Evolutionary conservation across 2,329 filamentous ascomycete species (phyloP), one percentile per base, ranked within the genome.

Genomic region (Pseudogymnoascus sp.): DNA sequence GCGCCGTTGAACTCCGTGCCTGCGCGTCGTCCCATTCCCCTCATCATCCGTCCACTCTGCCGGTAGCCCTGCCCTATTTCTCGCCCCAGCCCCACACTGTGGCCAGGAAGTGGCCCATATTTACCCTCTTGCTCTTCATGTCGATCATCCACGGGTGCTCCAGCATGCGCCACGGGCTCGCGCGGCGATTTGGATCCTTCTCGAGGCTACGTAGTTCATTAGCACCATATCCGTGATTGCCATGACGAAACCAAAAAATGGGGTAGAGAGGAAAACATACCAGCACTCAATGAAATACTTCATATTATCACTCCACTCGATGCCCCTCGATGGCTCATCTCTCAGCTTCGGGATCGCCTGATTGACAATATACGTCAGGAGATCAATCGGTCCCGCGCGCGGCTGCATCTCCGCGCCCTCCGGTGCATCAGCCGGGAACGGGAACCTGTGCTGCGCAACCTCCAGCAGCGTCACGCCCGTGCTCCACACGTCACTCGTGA

Each of bases 261-360:
- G 39, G 10, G 7, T 26, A 24, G 5, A n/a, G 21, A 15, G n/a
- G 50, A 47, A 15, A 61, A 86, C 90, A 73, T 84, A 97, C 93
- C 94, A 97, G 84, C 92, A 97, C 77, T 97, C 92, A 69, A 99
- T 97, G 70, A 99, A 99, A 74, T 97, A 97, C 75, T 99, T 99
- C 77, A 99, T 97, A 71, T 90, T 96, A 68, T 95, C 90, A 68
- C 90, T 96, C 94, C 94, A 99, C 72, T 87, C 88, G 67, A 99
- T 95, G 63, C 87, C 87, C 67, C 89, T 90, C 33, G 91, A 86
- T 0, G 90, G 90, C 75, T 99, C 94, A 68, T 99, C 94, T 75
- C 97, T 97, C 65, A 99, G 79, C 74, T 92, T 95, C 2, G 94
- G 94, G 63, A 97, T 96, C 3, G 90, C 88, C 74, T 99, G 94